These are phyloP conservation scores for Arthroderma uncinatum DNA, from an alignment of 2,329 filamentous ascomycete species.

Conservation along the genomic window DNA sequence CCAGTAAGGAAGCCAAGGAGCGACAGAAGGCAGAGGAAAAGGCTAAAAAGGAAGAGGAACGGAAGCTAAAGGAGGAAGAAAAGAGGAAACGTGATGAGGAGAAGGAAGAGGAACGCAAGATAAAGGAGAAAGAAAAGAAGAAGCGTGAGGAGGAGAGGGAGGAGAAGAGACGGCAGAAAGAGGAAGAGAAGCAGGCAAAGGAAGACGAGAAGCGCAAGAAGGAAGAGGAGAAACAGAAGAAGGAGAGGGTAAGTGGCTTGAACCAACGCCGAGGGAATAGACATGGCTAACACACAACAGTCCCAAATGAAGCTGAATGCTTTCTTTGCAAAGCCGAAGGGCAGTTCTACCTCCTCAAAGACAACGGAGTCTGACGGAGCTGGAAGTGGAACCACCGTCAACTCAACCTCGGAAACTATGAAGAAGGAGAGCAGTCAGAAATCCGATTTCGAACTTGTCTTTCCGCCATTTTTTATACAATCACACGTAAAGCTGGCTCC, in stretches of 20 bases:
- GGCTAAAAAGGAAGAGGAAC: slow-evolving; percentile 29
- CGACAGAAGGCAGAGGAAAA: slow-evolving; percentile 23
- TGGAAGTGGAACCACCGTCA: slow-evolving; percentile 12
- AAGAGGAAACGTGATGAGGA: slow-evolving; percentile 36
- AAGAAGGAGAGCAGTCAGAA: slow-evolving; percentile 17
- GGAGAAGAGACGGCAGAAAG: slow-evolving; percentile 38
- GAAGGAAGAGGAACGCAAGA: slow-evolving; percentile 36
- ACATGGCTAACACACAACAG: slow-evolving; percentile 21
- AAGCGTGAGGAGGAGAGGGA: slow-evolving; percentile 35
- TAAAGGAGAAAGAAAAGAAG: slow-evolving; percentile 36
- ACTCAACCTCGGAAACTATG: slow-evolving; percentile 15
- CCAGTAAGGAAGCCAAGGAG: slow-evolving; percentile 24
- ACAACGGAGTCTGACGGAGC: not conserved
- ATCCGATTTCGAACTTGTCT: slow-evolving; percentile 56
- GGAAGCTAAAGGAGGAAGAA: slow-evolving; percentile 38
- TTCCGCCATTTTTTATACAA: slow-evolving; percentile 72
- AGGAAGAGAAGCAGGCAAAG: slow-evolving; percentile 35
- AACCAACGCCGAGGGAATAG: slow-evolving; percentile 38
- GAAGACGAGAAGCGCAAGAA: slow-evolving; percentile 26
- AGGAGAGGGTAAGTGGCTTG: slow-evolving; percentile 22
- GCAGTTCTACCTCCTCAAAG: slow-evolving; percentile 5
- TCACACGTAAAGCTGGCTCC: slow-evolving; percentile 61
- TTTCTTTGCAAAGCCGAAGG: slow-evolving; percentile 38
- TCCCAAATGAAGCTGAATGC: slow-evolving; percentile 42
- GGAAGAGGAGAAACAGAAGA: slow-evolving; percentile 23